Evolutionary conservation across 352 stramenopile genomes (phyloP), one percentile per base, ranked within the genome.

Genomic region (Globisporangium nagaii): DNA sequence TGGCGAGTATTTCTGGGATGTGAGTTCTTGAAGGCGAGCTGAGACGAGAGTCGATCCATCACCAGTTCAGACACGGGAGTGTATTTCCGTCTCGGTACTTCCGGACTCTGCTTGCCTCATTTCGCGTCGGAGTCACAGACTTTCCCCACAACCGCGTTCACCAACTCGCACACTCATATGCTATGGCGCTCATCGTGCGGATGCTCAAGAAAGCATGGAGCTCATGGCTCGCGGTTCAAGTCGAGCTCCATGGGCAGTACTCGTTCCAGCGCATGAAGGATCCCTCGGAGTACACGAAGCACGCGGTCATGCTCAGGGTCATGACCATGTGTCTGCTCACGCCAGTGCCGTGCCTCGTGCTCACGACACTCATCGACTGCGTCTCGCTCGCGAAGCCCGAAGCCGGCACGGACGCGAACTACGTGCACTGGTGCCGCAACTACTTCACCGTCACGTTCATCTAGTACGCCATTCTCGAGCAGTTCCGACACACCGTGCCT

Each of bases 211-310:
- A 10, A 19, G 20, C 11, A 4, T 45, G 40, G 40, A 45, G 11
- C 22, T 45, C 12, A 20, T 73, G 65, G 65, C 22, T 48, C 12
- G 28, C 43, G 2, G 42, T 60, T 2, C 65, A 77, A 25, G 65
- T 73, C 3, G 71, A 80, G 48, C 50, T 73, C 7, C 58, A 75
- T 7, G 71, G 68, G 8, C 58, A 75, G 13, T 80, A 70, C 60
- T 76, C 68, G 3, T 3, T 62, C 22, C 43, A 68, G 45, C 59
- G 65, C 30, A 52, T 71, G 45, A 5, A 6, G 13, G 17, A 44
- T 1, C 30, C 70, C 28, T 35, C 51, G 0, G 15, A 24, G 20
- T 45, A 45, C 11, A 8, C 20, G 22, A 2, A 45, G 20, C 20
- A 28, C 20, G n/a, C 40, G 22, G 30, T 11, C 40, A 12, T 17